phyloP scores from a whole-genome alignment of 192 early-diverging fungal genomes.

The Spinellus fusiger region DNA sequence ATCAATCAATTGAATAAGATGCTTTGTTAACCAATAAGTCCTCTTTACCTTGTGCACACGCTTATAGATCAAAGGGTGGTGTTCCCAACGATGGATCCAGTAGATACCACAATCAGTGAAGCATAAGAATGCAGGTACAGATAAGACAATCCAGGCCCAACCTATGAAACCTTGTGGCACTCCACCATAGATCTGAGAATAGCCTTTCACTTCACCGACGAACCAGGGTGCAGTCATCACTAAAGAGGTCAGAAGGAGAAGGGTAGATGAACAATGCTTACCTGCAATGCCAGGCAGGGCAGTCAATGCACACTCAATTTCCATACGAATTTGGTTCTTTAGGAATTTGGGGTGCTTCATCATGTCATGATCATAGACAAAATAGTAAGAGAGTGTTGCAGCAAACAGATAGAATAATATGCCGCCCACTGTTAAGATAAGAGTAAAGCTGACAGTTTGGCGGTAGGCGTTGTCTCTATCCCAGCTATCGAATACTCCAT shows the following conservation, averaged over 20 bases:
- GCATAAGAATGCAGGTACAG: constrained; percentile 70
- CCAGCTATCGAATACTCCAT: constrained; percentile 31
- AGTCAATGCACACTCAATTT: constrained; percentile 72
- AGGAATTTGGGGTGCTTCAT: constrained; percentile 93
- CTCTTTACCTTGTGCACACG: constrained; percentile 75
- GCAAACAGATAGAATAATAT: constrained; percentile 77
- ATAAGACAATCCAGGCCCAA: constrained; percentile 65
- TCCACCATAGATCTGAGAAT: constrained; percentile 60
- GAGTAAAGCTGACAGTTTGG: constrained; percentile 65
- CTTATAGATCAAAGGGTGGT: constrained; percentile 87
- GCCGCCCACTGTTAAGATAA: constrained; percentile 67
- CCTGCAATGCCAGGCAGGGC: constrained; percentile 76
- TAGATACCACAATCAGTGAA: constrained; percentile 96
- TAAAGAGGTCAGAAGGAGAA: background rate
- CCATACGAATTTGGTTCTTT: constrained; percentile 80
- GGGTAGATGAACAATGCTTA: background rate
- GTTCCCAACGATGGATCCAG: constrained; percentile 92
- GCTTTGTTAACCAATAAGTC: background rate
- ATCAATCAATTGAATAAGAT: background rate
- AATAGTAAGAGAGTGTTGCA: constrained; percentile 71
- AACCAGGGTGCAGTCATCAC: constrained; percentile 90
- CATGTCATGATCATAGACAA: constrained; percentile 85
- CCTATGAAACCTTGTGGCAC: constrained; percentile 43
- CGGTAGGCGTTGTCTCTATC: constrained; percentile 63
- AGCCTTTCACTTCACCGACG: constrained; percentile 82